These are phyloP conservation scores for Penicillium sp. DNA, from an alignment of 2,329 filamentous ascomycete species.

Conservation along the genomic window DNA sequence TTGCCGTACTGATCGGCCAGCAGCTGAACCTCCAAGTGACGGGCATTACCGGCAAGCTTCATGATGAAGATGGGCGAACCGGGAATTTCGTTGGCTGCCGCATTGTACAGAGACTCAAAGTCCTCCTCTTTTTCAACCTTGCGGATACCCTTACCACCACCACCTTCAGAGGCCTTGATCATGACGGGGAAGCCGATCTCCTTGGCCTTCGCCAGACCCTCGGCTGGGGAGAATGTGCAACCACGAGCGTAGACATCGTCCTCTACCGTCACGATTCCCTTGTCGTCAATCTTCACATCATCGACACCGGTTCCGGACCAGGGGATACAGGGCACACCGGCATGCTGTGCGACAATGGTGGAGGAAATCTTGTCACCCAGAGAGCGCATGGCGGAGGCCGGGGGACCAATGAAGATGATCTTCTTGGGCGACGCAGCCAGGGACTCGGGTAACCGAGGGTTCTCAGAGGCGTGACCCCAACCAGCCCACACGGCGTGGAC, in stretches of 20 bases:
- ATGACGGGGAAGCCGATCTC: conserved; percentile 98
- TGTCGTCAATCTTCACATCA: conserved; percentile 67
- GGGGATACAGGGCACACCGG: conserved; percentile 93
- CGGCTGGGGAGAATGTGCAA: conserved; percentile 82
- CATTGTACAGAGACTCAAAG: conserved; percentile 85
- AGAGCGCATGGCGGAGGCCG: conserved; percentile 96
- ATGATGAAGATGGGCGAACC: conserved; percentile 99
- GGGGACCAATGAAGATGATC: conserved; percentile 98
- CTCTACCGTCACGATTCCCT: conserved; percentile 86
- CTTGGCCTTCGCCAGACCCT: conserved; percentile 79
- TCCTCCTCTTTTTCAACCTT: conserved; percentile 82
- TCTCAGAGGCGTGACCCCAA: conserved; percentile 98
- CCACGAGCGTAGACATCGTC: conserved; percentile 83
- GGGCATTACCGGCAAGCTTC: conserved; percentile 94
- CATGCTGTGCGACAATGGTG: conserved; percentile 97
- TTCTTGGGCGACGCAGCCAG: conserved; percentile 94
- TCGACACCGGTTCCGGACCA: conserved; percentile 95
- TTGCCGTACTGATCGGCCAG: conserved; percentile 98
- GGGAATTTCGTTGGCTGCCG: conserved; percentile 92
- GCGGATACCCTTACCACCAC: conserved; percentile 98
- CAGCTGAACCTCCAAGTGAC: conserved; percentile 95
- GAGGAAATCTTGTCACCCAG: conserved; percentile 99
- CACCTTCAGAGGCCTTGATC: conserved; percentile 99
- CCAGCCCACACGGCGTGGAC: conserved; percentile 98
- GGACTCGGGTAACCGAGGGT: conserved; percentile 94